phyloP scores from a whole-genome alignment of 768 basidiomycete species.

The Gyrodon lividus region DNA sequence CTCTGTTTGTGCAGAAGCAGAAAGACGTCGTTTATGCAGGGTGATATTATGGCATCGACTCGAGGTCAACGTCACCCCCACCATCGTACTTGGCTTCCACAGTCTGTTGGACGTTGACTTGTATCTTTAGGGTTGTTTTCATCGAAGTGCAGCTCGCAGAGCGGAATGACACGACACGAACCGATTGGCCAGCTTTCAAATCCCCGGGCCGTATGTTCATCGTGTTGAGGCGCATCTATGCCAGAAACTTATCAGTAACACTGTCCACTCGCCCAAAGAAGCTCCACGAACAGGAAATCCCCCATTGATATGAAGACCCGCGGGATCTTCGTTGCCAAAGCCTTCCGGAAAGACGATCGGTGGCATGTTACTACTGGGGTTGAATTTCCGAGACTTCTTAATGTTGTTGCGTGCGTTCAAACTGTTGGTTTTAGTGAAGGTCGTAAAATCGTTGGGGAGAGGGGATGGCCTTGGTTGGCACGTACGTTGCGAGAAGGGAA shows the following conservation, averaged over 20 bases:
- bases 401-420: constrained; percentile 21
- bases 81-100: constrained; percentile 18
- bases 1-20: no score
- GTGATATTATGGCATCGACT: background rate
- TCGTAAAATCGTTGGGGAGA: no score
- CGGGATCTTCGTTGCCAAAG: background rate
- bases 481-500: constrained; percentile 26
- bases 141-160: background rate
- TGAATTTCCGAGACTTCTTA: background rate
- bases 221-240: constrained; percentile 6
- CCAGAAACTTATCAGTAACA: background rate
- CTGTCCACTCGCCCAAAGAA: no score
- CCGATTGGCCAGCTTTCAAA: constrained; percentile 2
- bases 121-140: constrained; percentile 1
- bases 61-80: background rate
- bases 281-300: constrained; percentile 5
- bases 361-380: background rate
- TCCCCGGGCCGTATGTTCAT: background rate
- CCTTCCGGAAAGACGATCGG: constrained; percentile 3
- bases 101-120: constrained; percentile 19
- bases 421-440: constrained; percentile 5
- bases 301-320: background rate
- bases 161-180: constrained; percentile 1
- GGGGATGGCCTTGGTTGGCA: background rate
- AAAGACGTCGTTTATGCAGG: background rate